Base-by-base conservation (phyloP, 768 basidiomycete genomes). In the Coprinopsis marcescibilis region DNA sequence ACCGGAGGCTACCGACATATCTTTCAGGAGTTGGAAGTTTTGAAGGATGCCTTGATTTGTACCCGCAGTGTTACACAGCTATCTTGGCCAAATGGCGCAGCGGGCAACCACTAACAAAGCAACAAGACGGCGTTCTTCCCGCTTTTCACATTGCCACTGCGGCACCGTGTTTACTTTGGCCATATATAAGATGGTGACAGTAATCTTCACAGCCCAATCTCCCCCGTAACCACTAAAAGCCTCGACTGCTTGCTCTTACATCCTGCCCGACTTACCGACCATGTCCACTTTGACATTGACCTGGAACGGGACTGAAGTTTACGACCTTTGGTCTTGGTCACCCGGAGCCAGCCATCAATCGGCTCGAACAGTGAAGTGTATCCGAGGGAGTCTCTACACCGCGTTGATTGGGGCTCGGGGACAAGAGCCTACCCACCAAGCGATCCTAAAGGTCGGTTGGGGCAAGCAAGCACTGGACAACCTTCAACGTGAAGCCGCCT, bases 401-500 rank as follows among this genome's bases (percentile, higher is more conserved):
- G 61, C 55, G 5, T 50, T 53, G 23, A 38, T 64, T 37, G 60
- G 63, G 3, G 46, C 48, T 3, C 44, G 48, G 17, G 57, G 52
- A 14, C 35, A 38, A 35, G 44, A 58, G 20, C 53, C 55, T 23
- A 46, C 45, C 3, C 26, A 55, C 14, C 43, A 54, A 3, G 53
- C 65, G 14, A 58, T 66, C n/a, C 50, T 67, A 20, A 75, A 73
- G 55, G 53, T 65, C 36, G 68, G 63, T 5, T 45, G 52, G 5
- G 61, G 59, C 3, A 20, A 50, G 17, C 48, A 56, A 10, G 60
- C 53, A 15, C 49, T 67, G 15, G 45, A 56, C 10, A 51, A 49
- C 6, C 51, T 73, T 11, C 48, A 56, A 13, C 53, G 56, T 13
- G 73, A 75, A 48, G 60, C 61, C 2, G 52, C 50, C 13, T 52